Evolutionary conservation across 148 eudicot species (phyloP), one percentile per base, ranked within the genome.

Genomic region (Chenopodium quinoa): DNA sequence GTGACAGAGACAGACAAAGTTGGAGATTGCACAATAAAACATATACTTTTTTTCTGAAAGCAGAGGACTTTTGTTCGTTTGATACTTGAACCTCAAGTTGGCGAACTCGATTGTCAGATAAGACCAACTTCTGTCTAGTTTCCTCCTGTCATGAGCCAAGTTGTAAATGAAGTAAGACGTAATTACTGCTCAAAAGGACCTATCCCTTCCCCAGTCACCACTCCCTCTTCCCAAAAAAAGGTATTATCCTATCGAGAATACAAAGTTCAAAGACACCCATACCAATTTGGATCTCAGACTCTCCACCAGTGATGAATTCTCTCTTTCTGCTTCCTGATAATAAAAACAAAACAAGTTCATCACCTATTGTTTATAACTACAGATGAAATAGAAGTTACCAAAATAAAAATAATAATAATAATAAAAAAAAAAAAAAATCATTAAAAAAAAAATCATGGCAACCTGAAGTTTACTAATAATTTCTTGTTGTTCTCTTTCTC

Each of bases 401-500:
- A 27, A 60, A 27, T 27, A 27, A 27, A 27, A 27, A 27, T 27
- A 27, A 27, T 27, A 27, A 27, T 27, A 27, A 27, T 27, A 27
- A 27, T 27, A 27, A 27, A 27, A 27, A 27, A 27, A 31, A 80
- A 31, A 16, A 22, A 32, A 77, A 65, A 71, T 73, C 50, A 75
- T 73, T 23, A 60, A 64, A 32, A 31, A 31, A 22, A 32, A 77
- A 65, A 71, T 73, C 50, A 75, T 73, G 71, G 84, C 81, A n/a
- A 93, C 98, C 97, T 95, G 96, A 86, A 93, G 93, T 89, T 95
- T 95, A 88, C 84, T 88, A 54, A 95, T 92, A 71, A 92, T 86
- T 88, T 95, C 98, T 85, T 95, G 90, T 79, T 87, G 97, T 86
- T 93, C 98, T 80, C 87, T 88, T 84, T 92, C 98, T 80, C 97